These are phyloP conservation scores for Termitomyces sp. DNA, from an alignment of 768 basidiomycete species.

Conservation along the genomic window DNA sequence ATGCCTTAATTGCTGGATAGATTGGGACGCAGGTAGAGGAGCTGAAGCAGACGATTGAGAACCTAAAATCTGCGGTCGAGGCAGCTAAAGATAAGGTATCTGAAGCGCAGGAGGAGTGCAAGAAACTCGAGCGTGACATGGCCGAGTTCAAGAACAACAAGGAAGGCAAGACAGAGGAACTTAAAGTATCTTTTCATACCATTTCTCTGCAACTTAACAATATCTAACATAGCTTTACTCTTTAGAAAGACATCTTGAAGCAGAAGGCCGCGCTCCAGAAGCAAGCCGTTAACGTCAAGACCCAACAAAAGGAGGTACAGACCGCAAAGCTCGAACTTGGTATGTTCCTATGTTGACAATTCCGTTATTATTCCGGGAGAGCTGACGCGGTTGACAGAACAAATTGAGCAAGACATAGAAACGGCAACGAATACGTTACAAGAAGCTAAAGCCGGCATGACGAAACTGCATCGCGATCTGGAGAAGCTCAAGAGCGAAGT, in stretches of 20 bases:
- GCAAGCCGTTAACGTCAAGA: slow-evolving; percentile 78
- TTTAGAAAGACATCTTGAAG: slow-evolving; percentile 70
- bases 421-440: slow-evolving; percentile 39
- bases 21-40: slow-evolving; percentile 77
- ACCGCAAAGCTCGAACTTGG: slow-evolving; percentile 86
- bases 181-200: slow-evolving; percentile 58
- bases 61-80: slow-evolving; percentile 56
- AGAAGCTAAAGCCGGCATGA: slow-evolving; percentile 43
- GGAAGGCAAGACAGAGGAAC: slow-evolving; percentile 91
- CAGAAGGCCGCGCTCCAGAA: slow-evolving; percentile 82
- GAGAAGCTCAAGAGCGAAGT: slow-evolving; percentile 52
- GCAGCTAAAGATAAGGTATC: slow-evolving; percentile 74
- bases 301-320: slow-evolving; percentile 86
- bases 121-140: slow-evolving; percentile 95
- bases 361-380: not conserved
- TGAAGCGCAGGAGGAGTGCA: slow-evolving; percentile 70
- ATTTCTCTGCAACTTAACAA: not conserved
- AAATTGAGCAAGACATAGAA: slow-evolving; percentile 73
- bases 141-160: slow-evolving; percentile 98
- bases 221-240: not conserved
- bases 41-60: slow-evolving; percentile 58
- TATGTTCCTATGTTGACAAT: slow-evolving; percentile 29
- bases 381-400: slow-evolving; percentile 51
- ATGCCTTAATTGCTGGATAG: slow-evolving; percentile 36
- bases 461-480: slow-evolving; percentile 60